Evolutionary conservation across 768 basidiomycete genomes (phyloP).

Genomic region (Suillus brevipes): DNA sequence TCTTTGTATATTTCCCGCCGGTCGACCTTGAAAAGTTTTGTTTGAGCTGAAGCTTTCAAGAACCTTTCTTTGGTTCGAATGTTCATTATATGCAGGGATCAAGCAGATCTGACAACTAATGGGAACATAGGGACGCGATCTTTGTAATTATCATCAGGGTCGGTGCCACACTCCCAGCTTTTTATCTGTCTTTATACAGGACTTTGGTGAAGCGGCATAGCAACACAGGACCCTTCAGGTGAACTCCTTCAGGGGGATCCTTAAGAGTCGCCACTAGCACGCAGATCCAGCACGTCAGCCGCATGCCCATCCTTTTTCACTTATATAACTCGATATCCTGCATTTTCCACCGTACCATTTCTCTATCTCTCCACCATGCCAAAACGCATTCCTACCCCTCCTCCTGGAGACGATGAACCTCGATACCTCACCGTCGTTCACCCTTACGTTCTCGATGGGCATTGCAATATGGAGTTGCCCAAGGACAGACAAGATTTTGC

Average conservation of each 20-base stretch:
- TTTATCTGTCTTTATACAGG: constrained; percentile 2
- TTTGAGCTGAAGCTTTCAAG: not conserved
- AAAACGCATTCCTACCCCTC: constrained; percentile 43
- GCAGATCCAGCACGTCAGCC: not conserved
- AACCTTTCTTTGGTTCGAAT: not conserved
- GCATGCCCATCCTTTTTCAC: constrained; percentile 5
- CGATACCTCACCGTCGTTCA: constrained; percentile 44
- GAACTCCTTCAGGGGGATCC: not conserved
- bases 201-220: not conserved
- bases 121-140: not conserved
- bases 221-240: not conserved
- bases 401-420: constrained; percentile 45
- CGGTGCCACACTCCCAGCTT: not conserved
- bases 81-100: not conserved
- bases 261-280: constrained; percentile 1
- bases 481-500: constrained; percentile 40
- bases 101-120: not conserved
- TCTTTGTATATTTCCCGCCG: not conserved
- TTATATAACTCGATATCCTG: not conserved
- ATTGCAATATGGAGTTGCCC: constrained; percentile 42
- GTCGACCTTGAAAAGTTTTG: not conserved
- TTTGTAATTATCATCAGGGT: not conserved
- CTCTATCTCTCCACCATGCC: constrained; percentile 33
- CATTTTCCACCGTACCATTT: not conserved
- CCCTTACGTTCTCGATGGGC: constrained; percentile 40